Base-by-base conservation (phyloP, 1,139 yeast genomes). In the Yamadazyma triangularis region DNA sequence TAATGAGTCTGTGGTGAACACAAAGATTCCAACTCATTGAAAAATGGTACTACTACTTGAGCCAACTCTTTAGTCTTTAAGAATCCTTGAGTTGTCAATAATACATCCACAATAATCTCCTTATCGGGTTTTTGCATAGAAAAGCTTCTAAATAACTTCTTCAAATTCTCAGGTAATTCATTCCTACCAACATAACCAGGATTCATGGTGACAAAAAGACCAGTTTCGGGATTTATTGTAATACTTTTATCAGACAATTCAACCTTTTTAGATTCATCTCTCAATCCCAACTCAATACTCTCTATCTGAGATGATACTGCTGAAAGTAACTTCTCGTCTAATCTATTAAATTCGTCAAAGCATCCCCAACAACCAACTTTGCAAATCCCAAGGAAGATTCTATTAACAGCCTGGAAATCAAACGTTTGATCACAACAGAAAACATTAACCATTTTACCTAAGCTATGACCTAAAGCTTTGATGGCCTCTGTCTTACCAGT, bases 401-500 rank as follows among this genome's bases (percentile, higher is more conserved):
- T 62, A 8, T 87, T 78, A 60, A 89, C 82, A 0, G 95, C 76
- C 36, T 74, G 83, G 48, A 73, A 85, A 48, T 89, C 95, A 60
- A 87, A 91, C 0, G 85, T 61, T 35, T 89, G 95, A 47, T 91
- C 97, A 60, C 97, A 91, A 52, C 87, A 80, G 51, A 91, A 89
- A 0, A 89, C 95, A 8, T 84, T 53, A 0, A 88, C 96, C 73
- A 79, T 76, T 39, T 77, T 72, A 8, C 97, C 98, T 9, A 91
- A 58, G 27, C 76, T 77, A 28, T 77, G 77, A 1, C 95, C 96
- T 19, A 89, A 63, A 0, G 95, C 86, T 50, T 91, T 91, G 14
- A 89, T 72, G 0, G 95, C 73, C 50, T 91, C 98, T 0, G 98
- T 91, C 51, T 91, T 89, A 44, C 97, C 98, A 0, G 97, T 91